Percentiles rank a stretch among this genome's conserved stretches.
Evolutionary conservation across 75 land plant species (phyloP).

Genomic region (Sequoia sempervirens): DNA sequence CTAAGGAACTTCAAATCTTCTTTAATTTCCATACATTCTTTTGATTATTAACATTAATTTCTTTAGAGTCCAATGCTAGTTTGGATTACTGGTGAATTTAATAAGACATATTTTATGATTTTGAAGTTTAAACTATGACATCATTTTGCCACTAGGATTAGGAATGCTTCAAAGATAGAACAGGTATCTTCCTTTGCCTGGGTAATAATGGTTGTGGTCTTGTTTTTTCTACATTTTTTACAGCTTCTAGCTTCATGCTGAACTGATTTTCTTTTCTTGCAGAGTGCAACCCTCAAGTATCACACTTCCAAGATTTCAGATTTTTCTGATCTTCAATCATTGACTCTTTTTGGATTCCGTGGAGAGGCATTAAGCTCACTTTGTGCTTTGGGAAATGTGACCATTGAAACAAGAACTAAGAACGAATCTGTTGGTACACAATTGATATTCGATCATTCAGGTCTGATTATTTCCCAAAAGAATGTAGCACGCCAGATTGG

Average conservation of each 20-base stretch:
- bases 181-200: not conserved
- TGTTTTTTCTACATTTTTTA: not conserved
- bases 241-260: not conserved
- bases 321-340: conserved; percentile 77
- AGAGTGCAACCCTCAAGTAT: conserved; percentile 87
- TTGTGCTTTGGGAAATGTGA: conserved; percentile 68
- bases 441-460: conserved; percentile 73
- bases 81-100: not conserved
- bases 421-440: conserved; percentile 69
- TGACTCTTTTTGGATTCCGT: conserved; percentile 84
- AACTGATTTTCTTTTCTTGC: conserved; percentile 20
- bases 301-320: conserved; percentile 86
- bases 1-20: not conserved
- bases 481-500: conserved; percentile 86
- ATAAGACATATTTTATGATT: not conserved
- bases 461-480: conserved; percentile 48
- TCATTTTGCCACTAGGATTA: not conserved
- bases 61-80: not conserved
- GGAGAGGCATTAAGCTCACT: conserved; percentile 97
- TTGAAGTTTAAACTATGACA: not conserved
- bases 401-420: conserved; percentile 74
- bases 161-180: not conserved
- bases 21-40: not conserved
- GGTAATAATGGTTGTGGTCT: not conserved
- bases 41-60: not conserved